phyloP scores from a whole-genome alignment of 305 asterid genomes.

The Fraxinus baroniana region DNA sequence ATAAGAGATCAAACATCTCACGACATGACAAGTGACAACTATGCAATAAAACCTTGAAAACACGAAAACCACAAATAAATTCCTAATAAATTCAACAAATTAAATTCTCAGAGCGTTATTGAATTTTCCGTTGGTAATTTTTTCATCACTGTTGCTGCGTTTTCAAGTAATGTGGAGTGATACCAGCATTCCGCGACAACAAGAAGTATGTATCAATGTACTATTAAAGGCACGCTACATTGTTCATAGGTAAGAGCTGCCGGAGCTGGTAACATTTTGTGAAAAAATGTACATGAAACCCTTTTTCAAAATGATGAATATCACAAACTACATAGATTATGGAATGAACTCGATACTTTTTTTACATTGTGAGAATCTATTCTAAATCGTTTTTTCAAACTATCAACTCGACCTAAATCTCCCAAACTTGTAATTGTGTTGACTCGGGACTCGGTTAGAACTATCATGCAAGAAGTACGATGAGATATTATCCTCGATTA shows the following conservation, averaged over 20 bases:
- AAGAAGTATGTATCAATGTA: neutral
- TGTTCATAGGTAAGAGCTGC: neutral
- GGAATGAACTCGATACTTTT: neutral
- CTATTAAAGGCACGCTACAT: neutral
- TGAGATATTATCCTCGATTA: neutral
- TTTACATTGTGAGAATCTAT: neutral
- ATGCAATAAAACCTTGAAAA: neutral
- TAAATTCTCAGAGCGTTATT: neutral
- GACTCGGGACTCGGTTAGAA: neutral
- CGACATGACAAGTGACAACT: neutral
- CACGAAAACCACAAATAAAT: neutral
- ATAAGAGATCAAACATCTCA: neutral
- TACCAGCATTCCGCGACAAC: neutral
- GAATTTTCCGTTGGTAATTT: neutral
- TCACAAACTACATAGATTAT: neutral
- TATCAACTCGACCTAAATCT: neutral
- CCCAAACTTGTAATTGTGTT: neutral
- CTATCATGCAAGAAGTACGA: neutral
- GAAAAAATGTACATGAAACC: neutral
- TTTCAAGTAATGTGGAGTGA: neutral
- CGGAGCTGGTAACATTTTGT: neutral
- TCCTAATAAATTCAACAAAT: no score
- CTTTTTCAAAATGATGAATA: neutral
- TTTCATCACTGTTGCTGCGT: neutral
- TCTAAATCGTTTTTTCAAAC: neutral